Percentiles rank a stretch among this genome's conserved stretches.
These are phyloP conservation scores for Lachancea mirantina DNA, from an alignment of 805 yeast species.

Conservation along the genomic window DNA sequence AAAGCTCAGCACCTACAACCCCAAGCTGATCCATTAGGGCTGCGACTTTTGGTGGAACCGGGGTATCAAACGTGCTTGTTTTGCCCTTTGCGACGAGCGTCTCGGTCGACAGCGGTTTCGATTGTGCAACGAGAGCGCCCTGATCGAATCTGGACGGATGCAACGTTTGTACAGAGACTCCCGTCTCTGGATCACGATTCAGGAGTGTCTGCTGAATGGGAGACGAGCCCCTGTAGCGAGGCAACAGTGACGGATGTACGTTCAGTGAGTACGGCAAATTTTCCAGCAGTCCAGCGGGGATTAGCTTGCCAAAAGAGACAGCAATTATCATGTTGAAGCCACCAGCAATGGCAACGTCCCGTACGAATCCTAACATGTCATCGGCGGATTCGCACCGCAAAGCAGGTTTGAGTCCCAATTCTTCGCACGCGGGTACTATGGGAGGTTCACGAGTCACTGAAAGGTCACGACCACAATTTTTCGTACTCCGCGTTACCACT, in stretches of 20 bases:
- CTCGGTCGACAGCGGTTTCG: slow-evolving; percentile 26
- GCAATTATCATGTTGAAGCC: slow-evolving; percentile 70
- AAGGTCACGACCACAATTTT: slow-evolving; percentile 54
- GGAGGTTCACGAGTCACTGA: slow-evolving; percentile 46
- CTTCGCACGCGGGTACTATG: slow-evolving; percentile 36
- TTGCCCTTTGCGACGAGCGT: slow-evolving; percentile 20
- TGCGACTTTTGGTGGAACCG: slow-evolving; percentile 28
- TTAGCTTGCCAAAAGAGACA: slow-evolving; percentile 80
- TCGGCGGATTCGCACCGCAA: slow-evolving; percentile 22
- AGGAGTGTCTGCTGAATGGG: slow-evolving; percentile 79
- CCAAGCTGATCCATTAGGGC: slow-evolving; percentile 47
- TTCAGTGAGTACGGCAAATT: slow-evolving; percentile 58
- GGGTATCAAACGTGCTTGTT: slow-evolving; percentile 37
- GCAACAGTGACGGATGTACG: slow-evolving; percentile 88
- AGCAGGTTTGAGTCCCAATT: slow-evolving; percentile 24
- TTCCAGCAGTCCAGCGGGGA: slow-evolving; percentile 54
- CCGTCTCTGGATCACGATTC: slow-evolving; percentile 56
- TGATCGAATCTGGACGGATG: slow-evolving; percentile 83
- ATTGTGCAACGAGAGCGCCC: slow-evolving; percentile 63
- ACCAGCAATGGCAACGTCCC: slow-evolving; percentile 11
- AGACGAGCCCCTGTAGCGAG: slow-evolving; percentile 78
- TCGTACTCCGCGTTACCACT: slow-evolving; percentile 57
- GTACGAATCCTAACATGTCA: slow-evolving; percentile 11
- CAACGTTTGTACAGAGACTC: slow-evolving; percentile 83
- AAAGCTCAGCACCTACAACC: slow-evolving; percentile 50